Conservation (phyloP, 768 basidiomycete species). For the Panaeolus cyanescens region DNA sequence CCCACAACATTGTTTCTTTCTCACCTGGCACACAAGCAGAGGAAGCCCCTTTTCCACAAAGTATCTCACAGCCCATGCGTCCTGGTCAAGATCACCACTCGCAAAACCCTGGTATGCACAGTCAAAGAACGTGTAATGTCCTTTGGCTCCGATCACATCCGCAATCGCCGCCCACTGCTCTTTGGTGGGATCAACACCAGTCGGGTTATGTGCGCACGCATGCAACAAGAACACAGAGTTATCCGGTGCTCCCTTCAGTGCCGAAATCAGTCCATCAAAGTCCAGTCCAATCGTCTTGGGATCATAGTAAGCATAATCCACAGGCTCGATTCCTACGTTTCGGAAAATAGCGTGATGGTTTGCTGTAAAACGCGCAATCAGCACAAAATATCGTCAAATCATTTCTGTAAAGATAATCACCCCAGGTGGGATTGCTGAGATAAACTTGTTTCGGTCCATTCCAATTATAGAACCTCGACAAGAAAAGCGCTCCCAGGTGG, state of each 20-base stretch:
- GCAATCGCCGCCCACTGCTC: conserved; percentile 87
- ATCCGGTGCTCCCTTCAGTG: conserved; percentile 64
- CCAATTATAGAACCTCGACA: conserved; percentile 80
- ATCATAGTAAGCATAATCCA: conserved; percentile 94
- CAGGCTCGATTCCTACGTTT: conserved; percentile 86
- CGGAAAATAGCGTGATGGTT: conserved; percentile 91
- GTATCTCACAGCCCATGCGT: conserved; percentile 89
- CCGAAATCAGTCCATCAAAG: conserved; percentile 62
- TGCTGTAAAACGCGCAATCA: conserved; percentile 40
- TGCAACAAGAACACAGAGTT: conserved; percentile 90
- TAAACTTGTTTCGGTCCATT: conserved; percentile 71
- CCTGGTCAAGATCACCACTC: conserved; percentile 86
- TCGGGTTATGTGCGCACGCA: conserved; percentile 96
- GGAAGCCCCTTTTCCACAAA: conserved; percentile 79
- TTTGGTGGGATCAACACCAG: conserved; percentile 89
- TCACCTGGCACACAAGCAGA: conserved; percentile 85
- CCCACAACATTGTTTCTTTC: conserved; percentile 16
- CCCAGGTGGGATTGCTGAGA: conserved; percentile 95
- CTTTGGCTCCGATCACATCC: conserved; percentile 65
- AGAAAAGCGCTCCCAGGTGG: conserved; percentile 87
- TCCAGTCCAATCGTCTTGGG: conserved; percentile 87
- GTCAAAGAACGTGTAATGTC: conserved; percentile 92
- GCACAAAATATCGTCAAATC: neutral
- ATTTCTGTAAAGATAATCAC: conserved; percentile 42
- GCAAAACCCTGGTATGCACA: conserved; percentile 98